A percentile compares a stretch with the other conserved stretches of the same genome.
Conservation (phyloP, 2,329 filamentous ascomycete genomes). For the Diaporthe humulicola region DNA sequence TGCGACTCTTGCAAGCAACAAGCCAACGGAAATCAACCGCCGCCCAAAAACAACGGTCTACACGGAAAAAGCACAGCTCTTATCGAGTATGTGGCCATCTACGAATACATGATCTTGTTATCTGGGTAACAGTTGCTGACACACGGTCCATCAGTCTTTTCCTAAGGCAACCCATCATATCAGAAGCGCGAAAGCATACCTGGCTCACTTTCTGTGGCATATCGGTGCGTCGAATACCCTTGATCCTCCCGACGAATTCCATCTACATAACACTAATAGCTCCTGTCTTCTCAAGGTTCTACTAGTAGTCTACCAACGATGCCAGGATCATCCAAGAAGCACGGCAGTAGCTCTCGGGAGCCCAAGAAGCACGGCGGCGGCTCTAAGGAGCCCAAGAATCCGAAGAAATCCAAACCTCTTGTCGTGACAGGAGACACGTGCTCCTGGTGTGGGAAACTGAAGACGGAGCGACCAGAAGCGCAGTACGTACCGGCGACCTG, state of each 20-base stretch:
- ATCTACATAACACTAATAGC: background rate
- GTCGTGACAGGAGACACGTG: background rate
- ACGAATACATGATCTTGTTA: background rate
- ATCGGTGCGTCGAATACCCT: background rate
- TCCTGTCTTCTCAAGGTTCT: background rate
- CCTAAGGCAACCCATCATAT: background rate
- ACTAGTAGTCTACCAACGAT: background rate
- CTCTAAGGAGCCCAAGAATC: background rate
- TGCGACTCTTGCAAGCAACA: background rate
- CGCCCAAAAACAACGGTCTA: background rate
- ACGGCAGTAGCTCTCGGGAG: background rate
- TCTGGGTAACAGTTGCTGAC: background rate
- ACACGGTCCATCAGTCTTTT: background rate
- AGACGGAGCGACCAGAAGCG: background rate
- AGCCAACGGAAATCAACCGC: background rate
- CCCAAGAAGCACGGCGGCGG: background rate
- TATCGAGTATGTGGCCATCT: background rate
- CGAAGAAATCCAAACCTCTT: background rate
- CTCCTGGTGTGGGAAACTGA: background rate
- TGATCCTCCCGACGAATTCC: background rate
- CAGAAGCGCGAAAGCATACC: background rate
- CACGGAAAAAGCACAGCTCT: background rate
- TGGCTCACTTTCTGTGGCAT: background rate
- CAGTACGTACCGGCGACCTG: accelerated
- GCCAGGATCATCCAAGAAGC: background rate